Base-by-base conservation (phyloP, 1,139 yeast species). In the Candida mesenterica region DNA sequence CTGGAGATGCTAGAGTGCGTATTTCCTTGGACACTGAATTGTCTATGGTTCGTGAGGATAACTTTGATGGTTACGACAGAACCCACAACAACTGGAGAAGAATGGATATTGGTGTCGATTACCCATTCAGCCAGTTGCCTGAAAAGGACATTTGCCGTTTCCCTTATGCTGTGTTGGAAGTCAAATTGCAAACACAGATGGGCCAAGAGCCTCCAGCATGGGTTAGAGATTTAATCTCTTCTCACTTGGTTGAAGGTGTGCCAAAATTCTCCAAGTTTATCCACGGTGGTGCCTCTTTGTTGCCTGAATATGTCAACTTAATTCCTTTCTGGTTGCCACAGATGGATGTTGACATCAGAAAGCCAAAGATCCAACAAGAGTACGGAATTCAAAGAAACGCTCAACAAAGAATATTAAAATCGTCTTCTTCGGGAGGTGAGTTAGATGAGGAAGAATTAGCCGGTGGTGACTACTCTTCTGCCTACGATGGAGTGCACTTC, bases 291-390 rank as follows among this genome's bases (percentile, higher is more conserved):
- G 96, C 98, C 8, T 74, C 92, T 18, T 69, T 92, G 50, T 65
- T 92, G 48, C 92, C 96, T 9, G 94, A 88, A 29, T 77, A 72
- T 59, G 89, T 88, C 30, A 75, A 80, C 37, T 74, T 88, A 46
- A 82, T 92, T 52, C 98, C 98, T 36, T 92, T 87, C 65, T 92
- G 98, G 98, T 72, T 82, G 48, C 97, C 97, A n/a, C 98, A 92
- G 65, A 92, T 92, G 98, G 87, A 79, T 48, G 83, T 83, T 34
- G 98, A 92, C 57, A 92, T 92, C 48, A 81, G 95, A 58, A 92
- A 92, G 60, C 97, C 97, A 23, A 79, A 82, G 44, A 65, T 77
- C 26, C 78, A 77, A 52, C 77, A 75, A 44, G 79, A 77, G 38
- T 72, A 74, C 50, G 95, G 95, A 49, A 71, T 71, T 43, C 59